Evolutionary conservation across 179 eudicot genomes (phyloP).

Genomic region (Beta macrorhiza): DNA sequence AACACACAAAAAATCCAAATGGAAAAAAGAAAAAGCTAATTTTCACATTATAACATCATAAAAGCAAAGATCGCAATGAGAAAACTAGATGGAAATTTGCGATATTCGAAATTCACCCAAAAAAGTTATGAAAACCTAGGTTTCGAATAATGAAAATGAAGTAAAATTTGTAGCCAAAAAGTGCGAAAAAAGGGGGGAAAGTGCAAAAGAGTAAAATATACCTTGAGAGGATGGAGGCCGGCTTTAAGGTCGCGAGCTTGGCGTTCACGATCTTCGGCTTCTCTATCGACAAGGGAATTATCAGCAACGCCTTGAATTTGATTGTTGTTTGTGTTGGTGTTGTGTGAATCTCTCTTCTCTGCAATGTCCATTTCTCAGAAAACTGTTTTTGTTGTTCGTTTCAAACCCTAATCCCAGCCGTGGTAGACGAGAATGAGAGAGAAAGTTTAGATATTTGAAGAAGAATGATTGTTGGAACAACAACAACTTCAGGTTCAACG

Average conservation of each 20-base stretch:
- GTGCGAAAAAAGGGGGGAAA: not conserved
- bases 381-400: not conserved
- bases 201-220: slow-evolving; percentile 16
- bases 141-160: not conserved
- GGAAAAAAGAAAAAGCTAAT: too few relatives aligned
- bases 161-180: not conserved
- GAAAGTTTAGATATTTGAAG: not conserved
- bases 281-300: slow-evolving; percentile 32
- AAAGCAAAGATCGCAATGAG: too few relatives aligned
- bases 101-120: too few relatives aligned
- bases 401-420: slow-evolving; percentile 17
- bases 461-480: not conserved
- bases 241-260: slow-evolving; percentile 73
- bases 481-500: too few relatives aligned
- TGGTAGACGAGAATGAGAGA: not conserved
- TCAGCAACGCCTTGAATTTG: slow-evolving; percentile 22
- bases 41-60: too few relatives aligned
- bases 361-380: slow-evolving; percentile 27
- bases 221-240: slow-evolving; percentile 82
- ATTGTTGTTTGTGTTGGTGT: slow-evolving; percentile 20
- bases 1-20: not conserved
- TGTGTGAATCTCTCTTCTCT: slow-evolving; percentile 44
- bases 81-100: too few relatives aligned
- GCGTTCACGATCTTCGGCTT: slow-evolving; percentile 68
- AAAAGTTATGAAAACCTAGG: too few relatives aligned